Conservation (phyloP, 2,329 filamentous ascomycete genomes). For the Sclerotinia spermophila region DNA sequence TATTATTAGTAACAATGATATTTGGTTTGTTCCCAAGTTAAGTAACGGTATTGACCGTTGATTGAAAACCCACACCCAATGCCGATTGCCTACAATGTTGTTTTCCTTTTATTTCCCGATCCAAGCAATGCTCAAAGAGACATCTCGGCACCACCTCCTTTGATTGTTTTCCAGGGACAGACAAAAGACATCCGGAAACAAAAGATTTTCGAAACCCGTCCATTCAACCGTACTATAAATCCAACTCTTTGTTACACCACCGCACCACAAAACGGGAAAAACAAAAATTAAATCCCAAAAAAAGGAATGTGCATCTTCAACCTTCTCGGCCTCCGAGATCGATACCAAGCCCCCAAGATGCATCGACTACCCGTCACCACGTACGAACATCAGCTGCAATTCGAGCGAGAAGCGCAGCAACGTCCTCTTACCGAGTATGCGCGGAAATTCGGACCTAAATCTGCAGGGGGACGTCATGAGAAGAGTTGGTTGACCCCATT, state of each 20-base stretch:
- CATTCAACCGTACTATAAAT: background rate
- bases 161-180: background rate
- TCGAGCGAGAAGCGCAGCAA: background rate
- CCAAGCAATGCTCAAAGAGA: background rate
- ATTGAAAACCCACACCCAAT: background rate
- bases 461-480: background rate
- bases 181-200: background rate
- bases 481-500: constrained; percentile 7
- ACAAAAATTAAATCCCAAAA: background rate
- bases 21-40: background rate
- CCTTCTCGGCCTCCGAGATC: background rate
- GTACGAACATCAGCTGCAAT: background rate
- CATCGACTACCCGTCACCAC: background rate
- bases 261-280: background rate
- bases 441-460: background rate
- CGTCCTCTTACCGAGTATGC: background rate
- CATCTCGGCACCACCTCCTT: background rate
- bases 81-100: background rate
- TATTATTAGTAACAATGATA: background rate
- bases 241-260: background rate
- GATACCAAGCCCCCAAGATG: background rate
- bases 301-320: background rate
- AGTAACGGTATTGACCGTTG: fast-evolving
- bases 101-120: too few relatives aligned
- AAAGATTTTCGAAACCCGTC: background rate